A percentile compares a stretch with the other conserved stretches of the same genome.
These are phyloP conservation scores for Penicillium sp. DNA, from an alignment of 2,329 filamentous ascomycete genomes.

Conservation along the genomic window DNA sequence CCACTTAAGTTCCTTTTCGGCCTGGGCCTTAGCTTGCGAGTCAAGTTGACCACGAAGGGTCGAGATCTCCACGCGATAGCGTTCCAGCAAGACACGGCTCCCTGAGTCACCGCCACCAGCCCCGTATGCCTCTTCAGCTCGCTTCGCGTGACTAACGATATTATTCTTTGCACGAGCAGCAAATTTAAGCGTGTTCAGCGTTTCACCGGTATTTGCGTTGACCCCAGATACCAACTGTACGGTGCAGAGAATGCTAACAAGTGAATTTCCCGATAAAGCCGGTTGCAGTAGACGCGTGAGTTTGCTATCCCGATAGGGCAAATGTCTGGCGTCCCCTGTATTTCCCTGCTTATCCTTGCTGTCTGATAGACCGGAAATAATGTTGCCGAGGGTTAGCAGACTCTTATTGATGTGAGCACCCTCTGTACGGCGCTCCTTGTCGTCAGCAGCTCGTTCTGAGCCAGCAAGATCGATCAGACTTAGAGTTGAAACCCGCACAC, in stretches of 20 bases:
- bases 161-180: constrained; percentile 96
- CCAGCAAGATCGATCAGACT: constrained; percentile 96
- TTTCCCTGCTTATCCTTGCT: constrained; percentile 81
- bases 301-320: constrained; percentile 97
- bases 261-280: constrained; percentile 86
- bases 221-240: constrained; percentile 81
- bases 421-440: constrained; percentile 90
- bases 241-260: constrained; percentile 97
- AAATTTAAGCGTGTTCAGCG: constrained; percentile 94
- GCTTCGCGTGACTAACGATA: constrained; percentile 95
- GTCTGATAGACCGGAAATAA: constrained; percentile 90
- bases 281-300: constrained; percentile 90
- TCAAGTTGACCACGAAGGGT: constrained; percentile 82
- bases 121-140: constrained; percentile 84
- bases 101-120: constrained; percentile 78
- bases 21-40: constrained; percentile 71
- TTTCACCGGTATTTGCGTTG: constrained; percentile 81
- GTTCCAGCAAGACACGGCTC: constrained; percentile 83
- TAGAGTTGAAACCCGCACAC: constrained; percentile 91
- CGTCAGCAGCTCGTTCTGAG: constrained; percentile 93
- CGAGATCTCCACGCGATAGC: constrained; percentile 90
- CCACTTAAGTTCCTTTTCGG: constrained; percentile 64
- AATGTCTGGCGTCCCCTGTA: constrained; percentile 77
- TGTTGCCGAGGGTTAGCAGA: constrained; percentile 88
- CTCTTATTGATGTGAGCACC: constrained; percentile 99